Evolutionary conservation across 805 yeast species (phyloP).

Genomic region (Saccharomycopsis sp.): DNA sequence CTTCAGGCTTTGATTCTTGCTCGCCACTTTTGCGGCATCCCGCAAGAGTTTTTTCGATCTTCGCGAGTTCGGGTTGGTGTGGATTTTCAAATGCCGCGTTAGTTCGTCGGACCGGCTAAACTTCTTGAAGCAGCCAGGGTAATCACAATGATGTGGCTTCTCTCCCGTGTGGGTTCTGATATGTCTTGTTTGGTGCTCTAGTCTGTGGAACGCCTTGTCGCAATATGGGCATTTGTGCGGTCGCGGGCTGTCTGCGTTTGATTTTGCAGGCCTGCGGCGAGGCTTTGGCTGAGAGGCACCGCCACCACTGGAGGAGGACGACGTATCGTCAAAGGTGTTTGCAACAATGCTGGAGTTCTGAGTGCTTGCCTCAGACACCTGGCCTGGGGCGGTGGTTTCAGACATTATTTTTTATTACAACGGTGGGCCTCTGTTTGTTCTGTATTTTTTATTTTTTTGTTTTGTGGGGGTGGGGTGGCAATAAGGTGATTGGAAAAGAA

Average conservation of each 20-base stretch:
- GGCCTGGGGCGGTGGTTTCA: too few relatives aligned
- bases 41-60: slow-evolving; percentile 24
- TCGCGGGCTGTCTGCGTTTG: slow-evolving; percentile 29
- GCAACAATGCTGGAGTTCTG: too few relatives aligned
- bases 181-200: slow-evolving; percentile 74
- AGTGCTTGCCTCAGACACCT: too few relatives aligned
- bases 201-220: slow-evolving; percentile 62
- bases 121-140: slow-evolving; percentile 59
- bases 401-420: too few relatives aligned
- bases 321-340: too few relatives aligned
- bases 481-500: too few relatives aligned
- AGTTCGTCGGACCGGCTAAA: slow-evolving; percentile 67
- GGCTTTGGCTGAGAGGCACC: too few relatives aligned
- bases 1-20: slow-evolving; percentile 1
- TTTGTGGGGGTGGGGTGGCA: too few relatives aligned
- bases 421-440: too few relatives aligned
- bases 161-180: slow-evolving; percentile 77
- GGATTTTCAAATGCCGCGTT: slow-evolving; percentile 65
- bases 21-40: slow-evolving; percentile 10
- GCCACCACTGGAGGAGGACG: too few relatives aligned
- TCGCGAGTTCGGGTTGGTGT: slow-evolving; percentile 56
- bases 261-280: slow-evolving; percentile 16
- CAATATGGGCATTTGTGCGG: slow-evolving; percentile 73
- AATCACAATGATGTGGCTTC: slow-evolving; percentile 66
- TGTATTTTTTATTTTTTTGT: too few relatives aligned